Evolutionary conservation across 768 basidiomycete species (phyloP).

Genomic region (Mycena amicta): DNA sequence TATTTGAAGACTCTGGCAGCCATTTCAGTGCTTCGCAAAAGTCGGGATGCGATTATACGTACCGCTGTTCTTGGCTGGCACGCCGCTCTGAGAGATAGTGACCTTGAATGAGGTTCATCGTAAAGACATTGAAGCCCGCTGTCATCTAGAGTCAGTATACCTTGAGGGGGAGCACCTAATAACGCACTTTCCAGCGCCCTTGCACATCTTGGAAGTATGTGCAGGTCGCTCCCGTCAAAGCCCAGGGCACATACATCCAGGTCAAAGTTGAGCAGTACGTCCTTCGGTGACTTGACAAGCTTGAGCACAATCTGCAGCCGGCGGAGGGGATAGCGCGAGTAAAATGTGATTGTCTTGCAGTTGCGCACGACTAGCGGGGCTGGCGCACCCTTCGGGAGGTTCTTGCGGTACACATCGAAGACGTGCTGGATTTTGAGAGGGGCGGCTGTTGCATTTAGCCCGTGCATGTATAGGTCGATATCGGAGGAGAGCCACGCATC

Average conservation of each 20-base stretch:
- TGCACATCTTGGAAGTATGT: slow-evolving; percentile 13
- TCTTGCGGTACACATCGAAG: slow-evolving; percentile 1
- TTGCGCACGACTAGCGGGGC: not conserved
- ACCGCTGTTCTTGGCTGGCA: slow-evolving; percentile 7
- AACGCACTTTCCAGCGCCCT: slow-evolving; percentile 12
- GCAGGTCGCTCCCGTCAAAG: slow-evolving; percentile 7
- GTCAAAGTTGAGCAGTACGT: slow-evolving; percentile 17
- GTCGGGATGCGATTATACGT: not conserved
- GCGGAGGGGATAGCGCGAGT: slow-evolving; percentile 9
- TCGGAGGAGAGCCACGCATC: not conserved
- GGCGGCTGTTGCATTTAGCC: not conserved
- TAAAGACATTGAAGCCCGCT: slow-evolving; percentile 15
- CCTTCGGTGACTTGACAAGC: slow-evolving; percentile 6
- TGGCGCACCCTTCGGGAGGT: slow-evolving; percentile 1
- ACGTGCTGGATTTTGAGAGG: slow-evolving; percentile 9
- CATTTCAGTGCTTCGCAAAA: not conserved
- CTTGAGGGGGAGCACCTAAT: no score
- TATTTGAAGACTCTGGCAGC: slow-evolving; percentile 12
- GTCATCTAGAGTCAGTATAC: not conserved
- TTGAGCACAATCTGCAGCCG: slow-evolving; percentile 11
- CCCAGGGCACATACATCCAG: slow-evolving; percentile 18
- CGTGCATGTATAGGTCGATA: slow-evolving; percentile 13
- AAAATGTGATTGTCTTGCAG: slow-evolving; percentile 14
- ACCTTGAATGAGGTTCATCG: slow-evolving; percentile 12
- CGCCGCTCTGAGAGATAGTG: slow-evolving; percentile 12